Base-by-base conservation (phyloP, 2,329 filamentous ascomycete species). In the Ophiostoma angusticollis region DNA sequence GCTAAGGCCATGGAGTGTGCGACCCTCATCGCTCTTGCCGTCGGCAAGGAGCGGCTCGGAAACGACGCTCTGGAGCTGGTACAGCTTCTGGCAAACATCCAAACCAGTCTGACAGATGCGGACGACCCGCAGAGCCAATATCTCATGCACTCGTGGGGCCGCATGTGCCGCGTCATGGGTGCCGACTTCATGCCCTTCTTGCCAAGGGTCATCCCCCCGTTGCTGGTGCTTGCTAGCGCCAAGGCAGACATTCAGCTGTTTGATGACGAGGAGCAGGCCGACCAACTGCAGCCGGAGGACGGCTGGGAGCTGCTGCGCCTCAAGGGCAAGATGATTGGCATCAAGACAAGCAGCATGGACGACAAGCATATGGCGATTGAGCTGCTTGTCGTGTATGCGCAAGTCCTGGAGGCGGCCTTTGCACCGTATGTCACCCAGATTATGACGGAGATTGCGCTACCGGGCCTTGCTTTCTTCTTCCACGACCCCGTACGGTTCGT, bases 291-390 rank as follows among this genome's bases (percentile, higher is more conserved):
- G 58, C 83, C 91, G 53, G 89, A 96, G 53, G 89, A 95, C 41
- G 89, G 89, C 31, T 98, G 91, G 91, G 91, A 98, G 59, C 70
- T 98, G 49, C 86, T 98, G 13, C 91, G 91, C 8, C 72, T 98
- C 40, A 94, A 94, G 63, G 91, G 91, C 49, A 96, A 96, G 67
- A 84, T 94, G 60, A 95, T 98, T 54, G 91, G 91, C 47, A 98
- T 98, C 64, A 86, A 87, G 64, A 98, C 91, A 7, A 94, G 85
- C 58, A 84, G 83, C 9, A 79, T 98, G 59, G 91, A 98, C 52
- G 91, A 98, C 63, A 98, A 98, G 68, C 87, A 96, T 60, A 95
- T 94, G 74, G 91, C 91, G n/a, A 96, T 98, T 48, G 91, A 98
- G 62, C 76, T 98, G 38, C 81, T 98, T 44, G 87, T 93, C 33